Percentiles rank a stretch among this genome's conserved stretches.
These are phyloP conservation scores for Pichia heedii DNA, from an alignment of 805 yeast species.

Conservation along the genomic window DNA sequence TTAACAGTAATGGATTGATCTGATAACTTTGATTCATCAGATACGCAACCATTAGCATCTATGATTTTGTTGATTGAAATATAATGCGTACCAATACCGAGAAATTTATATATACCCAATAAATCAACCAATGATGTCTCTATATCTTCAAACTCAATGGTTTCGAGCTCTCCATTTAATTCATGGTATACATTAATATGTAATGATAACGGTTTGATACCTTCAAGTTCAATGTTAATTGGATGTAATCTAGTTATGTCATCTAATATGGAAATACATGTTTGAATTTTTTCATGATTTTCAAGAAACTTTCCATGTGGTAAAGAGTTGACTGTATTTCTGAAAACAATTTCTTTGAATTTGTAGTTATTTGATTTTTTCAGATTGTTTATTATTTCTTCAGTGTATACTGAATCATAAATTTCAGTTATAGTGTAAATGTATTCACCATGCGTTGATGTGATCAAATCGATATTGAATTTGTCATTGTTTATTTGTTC, in stretches of 20 bases:
- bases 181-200: constrained; percentile 54
- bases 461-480: constrained; percentile 31
- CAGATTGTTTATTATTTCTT: constrained; percentile 26
- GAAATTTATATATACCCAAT: constrained; percentile 37
- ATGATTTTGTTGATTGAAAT: constrained; percentile 47
- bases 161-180: constrained; percentile 43
- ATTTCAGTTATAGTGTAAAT: constrained; percentile 52
- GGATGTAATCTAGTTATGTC: constrained; percentile 31
- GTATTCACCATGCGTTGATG: constrained; percentile 48
- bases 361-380: constrained; percentile 16
- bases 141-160: constrained; percentile 36
- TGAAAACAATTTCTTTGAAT: constrained; percentile 30
- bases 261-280: constrained; percentile 23
- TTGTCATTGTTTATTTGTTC: constrained; percentile 39
- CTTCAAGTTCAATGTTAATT: constrained; percentile 59
- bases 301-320: constrained; percentile 41
- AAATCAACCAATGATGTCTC: constrained; percentile 29
- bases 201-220: constrained; percentile 54
- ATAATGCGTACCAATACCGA: constrained; percentile 63
- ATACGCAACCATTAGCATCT: constrained; percentile 66
- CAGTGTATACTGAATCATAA: constrained; percentile 55
- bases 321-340: constrained; percentile 47
- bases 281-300: constrained; percentile 16
- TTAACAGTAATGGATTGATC: constrained; percentile 33
- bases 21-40: constrained; percentile 29